Base-by-base conservation (phyloP, 352 stramenopile species). In the Phytophthora parvispora region DNA sequence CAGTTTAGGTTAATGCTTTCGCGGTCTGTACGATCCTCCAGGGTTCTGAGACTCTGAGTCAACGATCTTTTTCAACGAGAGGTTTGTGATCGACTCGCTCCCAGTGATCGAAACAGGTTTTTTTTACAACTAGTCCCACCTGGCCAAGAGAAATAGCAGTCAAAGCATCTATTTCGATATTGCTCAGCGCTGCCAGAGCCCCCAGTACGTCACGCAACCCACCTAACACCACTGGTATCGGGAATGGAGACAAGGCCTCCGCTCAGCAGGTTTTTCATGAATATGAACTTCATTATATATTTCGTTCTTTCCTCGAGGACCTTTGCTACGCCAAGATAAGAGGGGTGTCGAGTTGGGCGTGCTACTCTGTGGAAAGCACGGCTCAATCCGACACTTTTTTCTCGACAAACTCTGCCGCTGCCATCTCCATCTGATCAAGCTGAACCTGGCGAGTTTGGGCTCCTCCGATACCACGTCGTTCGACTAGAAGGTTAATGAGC, bases 91-190 rank as follows among this genome's bases (percentile, higher is more conserved):
- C 32, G 32, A 38, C 9, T 91, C 83, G 3, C 68, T 91, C 0
- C 79, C 80, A 28, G 18, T 69, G 2, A 89, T 91, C 43, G 65
- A 79, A 12, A 32, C 42, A 1, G 31, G 43, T 0, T 91, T 81
- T 47, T 91, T 90, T 45, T 29, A 57, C n/a, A n/a, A n/a, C n/a
- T n/a, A n/a, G n/a, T n/a, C n/a, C n/a, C n/a, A n/a, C n/a, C n/a
- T n/a, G n/a, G n/a, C n/a, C 25, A 36, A 25, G 16, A n/a, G 42
- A 2, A 38, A 64, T 13, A 52, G 29, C 22, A 27, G 47, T 5
- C n/a, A 20, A 6, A 74, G 72, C 0, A 79, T 91, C 18, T 74
- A 84, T 38, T 91, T 87, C 27, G 79, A 89, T 40, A 77, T 91
- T 20, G 57, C 90, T 9, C 78, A 91, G 49, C 68, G 76, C 3